Percentiles rank a stretch among this genome's conserved stretches.
These are phyloP conservation scores for Beauveria caledonica DNA, from an alignment of 2,329 filamentous ascomycete genomes.

Conservation along the genomic window DNA sequence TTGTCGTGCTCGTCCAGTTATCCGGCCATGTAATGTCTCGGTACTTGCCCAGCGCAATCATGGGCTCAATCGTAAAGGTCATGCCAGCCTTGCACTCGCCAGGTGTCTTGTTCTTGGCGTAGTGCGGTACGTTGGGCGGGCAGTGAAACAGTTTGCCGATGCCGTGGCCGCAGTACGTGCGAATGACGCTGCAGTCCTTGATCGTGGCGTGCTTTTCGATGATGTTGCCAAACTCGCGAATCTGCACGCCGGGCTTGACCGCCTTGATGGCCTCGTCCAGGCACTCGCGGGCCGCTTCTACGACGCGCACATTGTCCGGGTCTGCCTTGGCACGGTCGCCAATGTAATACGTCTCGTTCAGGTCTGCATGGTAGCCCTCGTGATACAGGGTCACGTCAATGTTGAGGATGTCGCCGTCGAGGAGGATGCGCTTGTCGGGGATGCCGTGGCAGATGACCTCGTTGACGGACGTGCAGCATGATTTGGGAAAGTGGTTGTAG, in stretches of 20 bases:
- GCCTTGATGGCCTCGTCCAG: slow-evolving; percentile 84
- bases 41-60: slow-evolving; percentile 90
- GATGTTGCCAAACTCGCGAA: slow-evolving; percentile 86
- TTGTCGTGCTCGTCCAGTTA: slow-evolving; percentile 94
- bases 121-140: slow-evolving; percentile 90
- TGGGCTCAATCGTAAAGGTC: slow-evolving; percentile 98
- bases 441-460: slow-evolving; percentile 99
- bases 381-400: slow-evolving; percentile 94
- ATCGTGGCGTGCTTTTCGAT: slow-evolving; percentile 94
- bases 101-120: slow-evolving; percentile 96
- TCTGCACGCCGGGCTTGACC: slow-evolving; percentile 86
- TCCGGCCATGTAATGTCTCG: slow-evolving; percentile 95
- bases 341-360: slow-evolving; percentile 99
- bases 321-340: slow-evolving; percentile 79
- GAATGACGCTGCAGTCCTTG: slow-evolving; percentile 79
- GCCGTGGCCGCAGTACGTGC: slow-evolving; percentile 93
- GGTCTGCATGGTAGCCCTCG: slow-evolving; percentile 87
- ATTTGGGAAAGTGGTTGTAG: slow-evolving; percentile 96
- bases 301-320: slow-evolving; percentile 79
- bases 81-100: slow-evolving; percentile 91
- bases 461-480: slow-evolving; percentile 91
- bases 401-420: slow-evolving; percentile 94
- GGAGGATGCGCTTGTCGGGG: slow-evolving; percentile 76
- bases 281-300: slow-evolving; percentile 83
- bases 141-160: slow-evolving; percentile 92